These are phyloP conservation scores for Peronospora belbahrii DNA, from an alignment of 352 stramenopile species.

Conservation along the genomic window DNA sequence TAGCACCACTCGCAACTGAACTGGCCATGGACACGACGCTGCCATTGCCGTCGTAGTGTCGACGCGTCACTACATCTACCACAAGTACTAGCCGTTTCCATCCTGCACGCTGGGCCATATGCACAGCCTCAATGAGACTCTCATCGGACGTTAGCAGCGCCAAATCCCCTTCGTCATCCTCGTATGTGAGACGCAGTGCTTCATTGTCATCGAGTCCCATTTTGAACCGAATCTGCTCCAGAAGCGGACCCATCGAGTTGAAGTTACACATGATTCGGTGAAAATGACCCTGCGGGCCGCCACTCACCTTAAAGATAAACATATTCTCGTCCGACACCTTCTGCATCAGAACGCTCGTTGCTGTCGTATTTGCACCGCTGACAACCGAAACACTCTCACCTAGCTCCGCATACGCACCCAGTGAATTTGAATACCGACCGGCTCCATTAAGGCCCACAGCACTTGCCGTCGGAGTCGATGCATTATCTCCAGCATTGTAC, in stretches of 20 bases:
- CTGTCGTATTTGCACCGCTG: slow-evolving; percentile 65
- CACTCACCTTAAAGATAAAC: slow-evolving; percentile 87
- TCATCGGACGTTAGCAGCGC: slow-evolving; percentile 80
- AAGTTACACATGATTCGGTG: slow-evolving; percentile 80
- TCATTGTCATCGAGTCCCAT: slow-evolving; percentile 55
- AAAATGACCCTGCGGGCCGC: slow-evolving; percentile 69
- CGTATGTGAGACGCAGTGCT: slow-evolving; percentile 76
- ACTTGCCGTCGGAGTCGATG: slow-evolving; percentile 27
- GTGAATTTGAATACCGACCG: slow-evolving; percentile 39
- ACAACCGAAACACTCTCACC: slow-evolving; percentile 84
- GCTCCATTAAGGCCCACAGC: slow-evolving; percentile 30
- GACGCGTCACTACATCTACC: slow-evolving; percentile 65
- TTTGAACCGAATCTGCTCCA: slow-evolving; percentile 78
- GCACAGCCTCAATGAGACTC: slow-evolving; percentile 77
- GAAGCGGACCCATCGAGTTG: slow-evolving; percentile 55
- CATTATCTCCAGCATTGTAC: slow-evolving; percentile 32
- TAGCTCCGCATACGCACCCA: slow-evolving; percentile 71
- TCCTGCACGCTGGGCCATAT: slow-evolving; percentile 76
- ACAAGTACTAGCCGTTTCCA: slow-evolving; percentile 82
- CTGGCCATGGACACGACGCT: slow-evolving; percentile 32
- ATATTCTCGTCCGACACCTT: slow-evolving; percentile 54
- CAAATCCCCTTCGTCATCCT: slow-evolving; percentile 84
- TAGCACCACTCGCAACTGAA: slow-evolving; percentile 13
- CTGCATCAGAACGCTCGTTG: slow-evolving; percentile 65
- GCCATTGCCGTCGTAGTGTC: slow-evolving; percentile 24